These are phyloP conservation scores for Leishmania amazonensis DNA, from an alignment of 208 protist genomes.

Conservation along the genomic window DNA sequence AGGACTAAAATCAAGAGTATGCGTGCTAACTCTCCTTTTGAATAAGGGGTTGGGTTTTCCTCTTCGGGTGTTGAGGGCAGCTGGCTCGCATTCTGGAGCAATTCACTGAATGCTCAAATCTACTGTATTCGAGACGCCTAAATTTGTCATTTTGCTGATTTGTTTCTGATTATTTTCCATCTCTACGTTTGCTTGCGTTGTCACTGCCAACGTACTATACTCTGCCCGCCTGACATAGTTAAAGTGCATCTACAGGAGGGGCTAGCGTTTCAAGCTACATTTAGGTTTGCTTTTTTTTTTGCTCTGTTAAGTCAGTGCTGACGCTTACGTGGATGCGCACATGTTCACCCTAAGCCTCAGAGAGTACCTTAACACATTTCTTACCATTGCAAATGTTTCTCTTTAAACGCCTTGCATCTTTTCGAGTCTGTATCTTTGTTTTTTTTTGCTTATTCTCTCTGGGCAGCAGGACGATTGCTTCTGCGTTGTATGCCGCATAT, in stretches of 20 bases:
- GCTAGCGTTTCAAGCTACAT: not conserved
- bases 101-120: not conserved
- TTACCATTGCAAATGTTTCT: too few relatives aligned
- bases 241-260: not conserved
- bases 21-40: too few relatives aligned
- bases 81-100: not conserved
- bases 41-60: too few relatives aligned
- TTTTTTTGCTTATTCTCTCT: not conserved
- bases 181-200: not conserved
- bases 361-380: not conserved
- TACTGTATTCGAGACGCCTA: not conserved
- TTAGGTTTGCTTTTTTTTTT: not conserved
- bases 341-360: not conserved
- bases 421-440: too few relatives aligned
- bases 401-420: not conserved
- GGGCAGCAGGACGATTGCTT: too few relatives aligned
- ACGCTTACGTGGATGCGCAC: too few relatives aligned
- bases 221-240: too few relatives aligned
- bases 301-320: not conserved
- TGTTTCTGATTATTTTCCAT: not conserved
- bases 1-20: not conserved
- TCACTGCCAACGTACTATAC: not conserved
- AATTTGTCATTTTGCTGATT: not conserved
- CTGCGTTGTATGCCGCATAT: not conserved
- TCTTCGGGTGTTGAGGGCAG: not conserved